Evolutionary conservation across 2,329 filamentous ascomycete species (phyloP), one percentile per base, ranked within the genome.

Genomic region (Fusarium lyarnte): DNA sequence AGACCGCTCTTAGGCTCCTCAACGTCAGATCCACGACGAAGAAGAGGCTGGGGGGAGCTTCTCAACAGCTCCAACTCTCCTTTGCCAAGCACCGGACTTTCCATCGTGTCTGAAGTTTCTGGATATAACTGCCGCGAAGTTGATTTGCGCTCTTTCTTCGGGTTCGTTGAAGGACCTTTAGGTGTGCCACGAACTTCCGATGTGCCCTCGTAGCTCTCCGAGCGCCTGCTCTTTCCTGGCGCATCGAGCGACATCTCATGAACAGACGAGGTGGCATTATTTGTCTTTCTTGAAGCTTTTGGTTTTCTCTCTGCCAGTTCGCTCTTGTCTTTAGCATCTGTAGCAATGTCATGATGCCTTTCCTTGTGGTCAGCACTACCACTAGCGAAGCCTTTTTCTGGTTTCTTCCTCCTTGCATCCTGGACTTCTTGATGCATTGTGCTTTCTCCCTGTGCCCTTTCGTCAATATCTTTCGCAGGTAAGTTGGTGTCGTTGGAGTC

Each of bases 41-140:
- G 72, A 16, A 83, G 75, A 12, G 77, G 78, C 36, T 74, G 63
- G 3, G 76, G 75, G 14, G 68, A 66, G 29, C 63, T 35, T 46
- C 69, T 74, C 49, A 63, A 43, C 8, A 69, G 21, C 14, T 66
- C 69, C 25, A 68, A 51, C 47, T 79, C 76, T 41, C 71, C 78
- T 31, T 76, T 77, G 29, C 81, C 82, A 25, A 82, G 75, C 25
- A 84, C 63, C 13, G 84, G 83, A 65, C 82, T 85, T 71, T 86
- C 83, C 8, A 72, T 66, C 35, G 77, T 63, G 21, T 81, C 74
- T 19, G 76, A 74, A 25, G 77, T 74, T 16, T 81, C 75, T 53
- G 77, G 65, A 9, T 51, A 62, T 27, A 63, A 72, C 36, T 68
- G 76, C 63, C 61, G 72, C 46, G 70, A 35, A n/a, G 63, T 74